Conservation (phyloP, 345 rosid species). For the Salix suchowensis region DNA sequence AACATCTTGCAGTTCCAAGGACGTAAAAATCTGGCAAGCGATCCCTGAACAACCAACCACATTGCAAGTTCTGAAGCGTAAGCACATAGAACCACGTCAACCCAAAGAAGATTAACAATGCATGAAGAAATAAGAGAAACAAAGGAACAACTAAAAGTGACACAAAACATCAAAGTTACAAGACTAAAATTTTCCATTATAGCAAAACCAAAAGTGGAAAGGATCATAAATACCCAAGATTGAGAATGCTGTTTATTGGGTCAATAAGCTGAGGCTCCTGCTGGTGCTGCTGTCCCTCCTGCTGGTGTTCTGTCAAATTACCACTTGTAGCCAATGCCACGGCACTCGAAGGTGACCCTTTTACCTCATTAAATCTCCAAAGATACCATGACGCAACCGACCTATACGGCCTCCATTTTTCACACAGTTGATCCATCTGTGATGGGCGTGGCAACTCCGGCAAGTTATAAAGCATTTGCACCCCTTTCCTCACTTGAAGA, state of each 20-base stretch:
- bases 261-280: constrained; percentile 71
- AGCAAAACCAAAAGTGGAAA: constrained; percentile 16
- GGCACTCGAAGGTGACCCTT: constrained; percentile 61
- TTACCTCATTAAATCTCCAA: constrained; percentile 79
- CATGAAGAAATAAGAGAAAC: background rate
- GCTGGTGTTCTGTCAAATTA: constrained; percentile 47
- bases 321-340: constrained; percentile 49
- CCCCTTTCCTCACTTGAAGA: constrained; percentile 83
- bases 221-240: constrained; percentile 59
- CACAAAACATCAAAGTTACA: background rate
- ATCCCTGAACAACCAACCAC: background rate
- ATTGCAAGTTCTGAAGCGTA: background rate
- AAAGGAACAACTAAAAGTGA: background rate
- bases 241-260: constrained; percentile 80
- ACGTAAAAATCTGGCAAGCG: background rate
- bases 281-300: constrained; percentile 48
- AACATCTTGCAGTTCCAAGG: background rate
- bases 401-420: constrained; percentile 96
- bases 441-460: constrained; percentile 91
- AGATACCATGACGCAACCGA: constrained; percentile 92
- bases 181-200: background rate
- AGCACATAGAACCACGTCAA: background rate
- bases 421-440: constrained; percentile 82
- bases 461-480: constrained; percentile 68
- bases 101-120: background rate